Conservation (phyloP, 2,329 filamentous ascomycete genomes). For the Trichoderma endophyticum region DNA sequence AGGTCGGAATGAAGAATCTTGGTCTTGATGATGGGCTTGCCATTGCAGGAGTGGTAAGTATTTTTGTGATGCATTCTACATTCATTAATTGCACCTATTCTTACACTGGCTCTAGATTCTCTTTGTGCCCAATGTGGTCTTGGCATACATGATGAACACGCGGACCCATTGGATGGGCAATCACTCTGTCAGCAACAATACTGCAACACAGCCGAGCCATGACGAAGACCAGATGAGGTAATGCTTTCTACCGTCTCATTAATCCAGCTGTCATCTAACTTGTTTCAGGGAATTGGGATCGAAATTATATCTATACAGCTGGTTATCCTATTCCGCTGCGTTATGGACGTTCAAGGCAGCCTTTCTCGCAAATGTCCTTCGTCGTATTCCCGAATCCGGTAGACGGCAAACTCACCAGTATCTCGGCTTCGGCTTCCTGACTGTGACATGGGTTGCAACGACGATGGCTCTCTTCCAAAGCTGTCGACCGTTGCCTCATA, state of each 20-base stretch:
- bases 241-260: neutral
- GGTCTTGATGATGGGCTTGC: conserved; percentile 5
- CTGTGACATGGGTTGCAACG: conserved; percentile 4
- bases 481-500: conserved; percentile 13
- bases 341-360: conserved; percentile 19
- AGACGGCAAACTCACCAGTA: neutral
- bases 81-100: neutral
- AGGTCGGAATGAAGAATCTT: neutral
- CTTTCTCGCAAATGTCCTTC: conserved; percentile 8
- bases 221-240: neutral
- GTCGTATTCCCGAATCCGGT: neutral
- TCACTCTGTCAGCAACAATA: neutral
- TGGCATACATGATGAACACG: conserved; percentile 4
- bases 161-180: conserved; percentile 13
- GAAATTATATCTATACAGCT: conserved; percentile 19
- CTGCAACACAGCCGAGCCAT: neutral
- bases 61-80: neutral
- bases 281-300: conserved; percentile 16
- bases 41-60: conserved; percentile 4
- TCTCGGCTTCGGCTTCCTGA: conserved; percentile 9
- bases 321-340: conserved; percentile 16
- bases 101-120: neutral
- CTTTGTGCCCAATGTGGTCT: neutral
- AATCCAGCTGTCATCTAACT: neutral
- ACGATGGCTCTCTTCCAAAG: conserved; percentile 10